phyloP scores from a whole-genome alignment of 2,329 filamentous ascomycete species.

The Monosporascus ibericus region DNA sequence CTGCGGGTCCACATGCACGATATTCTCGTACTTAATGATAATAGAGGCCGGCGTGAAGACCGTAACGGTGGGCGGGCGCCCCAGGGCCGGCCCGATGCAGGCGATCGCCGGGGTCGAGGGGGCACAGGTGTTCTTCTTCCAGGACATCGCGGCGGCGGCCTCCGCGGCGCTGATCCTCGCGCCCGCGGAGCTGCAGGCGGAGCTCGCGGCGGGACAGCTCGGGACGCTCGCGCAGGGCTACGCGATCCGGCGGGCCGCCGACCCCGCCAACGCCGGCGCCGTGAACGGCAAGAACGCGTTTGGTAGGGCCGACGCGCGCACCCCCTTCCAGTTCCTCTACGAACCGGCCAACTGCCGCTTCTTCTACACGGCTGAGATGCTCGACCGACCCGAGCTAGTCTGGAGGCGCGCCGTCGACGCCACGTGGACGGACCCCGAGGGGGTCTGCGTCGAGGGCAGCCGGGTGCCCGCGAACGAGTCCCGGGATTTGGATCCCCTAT shows the following conservation, averaged over 20 bases:
- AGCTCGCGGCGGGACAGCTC: constrained; percentile 19
- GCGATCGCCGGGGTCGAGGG: constrained; percentile 44
- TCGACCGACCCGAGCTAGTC: constrained; percentile 30
- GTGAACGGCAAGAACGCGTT: constrained; percentile 33
- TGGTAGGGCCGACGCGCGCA: constrained; percentile 21
- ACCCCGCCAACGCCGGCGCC: constrained; percentile 16
- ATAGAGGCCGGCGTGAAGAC: constrained; percentile 41
- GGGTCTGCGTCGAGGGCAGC: constrained; percentile 28
- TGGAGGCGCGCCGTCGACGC: constrained; percentile 35
- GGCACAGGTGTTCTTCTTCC: constrained; percentile 28
- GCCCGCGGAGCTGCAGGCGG: constrained; percentile 8
- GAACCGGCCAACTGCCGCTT: constrained; percentile 38
- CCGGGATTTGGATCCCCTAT: constrained; percentile 14
- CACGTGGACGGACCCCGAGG: constrained; percentile 26
- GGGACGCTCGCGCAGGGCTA: constrained; percentile 27
- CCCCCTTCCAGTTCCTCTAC: constrained; percentile 39
- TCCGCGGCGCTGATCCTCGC: constrained; percentile 18
- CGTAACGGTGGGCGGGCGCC: constrained; percentile 41
- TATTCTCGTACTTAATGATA: constrained; percentile 49
- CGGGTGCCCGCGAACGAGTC: constrained; percentile 13
- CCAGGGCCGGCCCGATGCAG: constrained; percentile 39
- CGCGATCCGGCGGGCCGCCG: constrained; percentile 21
- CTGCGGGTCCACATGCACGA: constrained; percentile 49
- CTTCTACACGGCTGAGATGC: constrained; percentile 39
- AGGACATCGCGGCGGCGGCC: constrained; percentile 22